phyloP scores from a whole-genome alignment of 2,329 filamentous ascomycete genomes.

The Neonectria neomacrospora region DNA sequence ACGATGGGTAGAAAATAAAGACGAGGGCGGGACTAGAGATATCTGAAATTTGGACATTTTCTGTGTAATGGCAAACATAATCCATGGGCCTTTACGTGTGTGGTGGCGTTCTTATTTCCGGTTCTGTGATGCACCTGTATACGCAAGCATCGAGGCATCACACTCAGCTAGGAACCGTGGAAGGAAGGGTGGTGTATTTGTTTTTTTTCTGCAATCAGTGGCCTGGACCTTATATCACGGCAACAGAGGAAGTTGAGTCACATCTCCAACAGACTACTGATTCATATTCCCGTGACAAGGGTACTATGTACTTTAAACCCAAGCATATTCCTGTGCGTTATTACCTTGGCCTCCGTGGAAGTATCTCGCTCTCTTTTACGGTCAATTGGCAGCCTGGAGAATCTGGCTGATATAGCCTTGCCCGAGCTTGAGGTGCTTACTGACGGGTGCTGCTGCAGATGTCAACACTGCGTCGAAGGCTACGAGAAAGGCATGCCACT shows the following conservation, averaged over 20 bases:
- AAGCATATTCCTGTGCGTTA: not conserved
- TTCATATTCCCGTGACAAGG: not conserved
- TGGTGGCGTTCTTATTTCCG: not conserved
- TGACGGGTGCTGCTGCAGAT: not conserved
- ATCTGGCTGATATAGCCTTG: slow-evolving; percentile 7
- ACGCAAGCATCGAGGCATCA: too few relatives aligned
- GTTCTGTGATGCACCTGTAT: not conserved
- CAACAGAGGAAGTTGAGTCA: too few relatives aligned
- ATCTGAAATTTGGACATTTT: too few relatives aligned
- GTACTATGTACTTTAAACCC: not conserved
- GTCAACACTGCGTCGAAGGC: not conserved
- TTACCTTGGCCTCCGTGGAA: not conserved
- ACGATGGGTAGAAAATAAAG: not conserved
- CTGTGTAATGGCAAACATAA: not conserved
- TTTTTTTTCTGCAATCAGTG: too few relatives aligned
- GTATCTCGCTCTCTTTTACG: slow-evolving; percentile 9
- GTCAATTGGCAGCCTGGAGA: not conserved
- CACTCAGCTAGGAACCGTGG: too few relatives aligned
- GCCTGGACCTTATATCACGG: too few relatives aligned
- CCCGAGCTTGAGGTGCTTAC: not conserved
- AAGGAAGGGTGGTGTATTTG: too few relatives aligned
- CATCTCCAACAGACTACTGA: too few relatives aligned
- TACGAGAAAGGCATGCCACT: slow-evolving; percentile 3
- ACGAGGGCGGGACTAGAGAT: not conserved
- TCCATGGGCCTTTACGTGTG: not conserved